These are phyloP conservation scores for Alternaria sp. DNA, from an alignment of 2,329 filamentous ascomycete genomes.

Conservation along the genomic window DNA sequence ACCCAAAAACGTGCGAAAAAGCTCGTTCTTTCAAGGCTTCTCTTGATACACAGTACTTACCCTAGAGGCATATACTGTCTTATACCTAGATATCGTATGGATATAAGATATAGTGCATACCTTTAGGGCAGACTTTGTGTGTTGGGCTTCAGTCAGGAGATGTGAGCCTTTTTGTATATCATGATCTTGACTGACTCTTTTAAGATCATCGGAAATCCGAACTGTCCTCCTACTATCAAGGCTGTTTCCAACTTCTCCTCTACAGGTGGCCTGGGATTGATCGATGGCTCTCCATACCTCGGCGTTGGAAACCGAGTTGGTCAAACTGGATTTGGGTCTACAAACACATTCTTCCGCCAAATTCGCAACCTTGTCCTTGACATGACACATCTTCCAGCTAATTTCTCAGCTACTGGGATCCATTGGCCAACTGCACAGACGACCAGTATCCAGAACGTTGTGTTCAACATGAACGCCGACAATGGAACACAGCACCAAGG, in stretches of 20 bases:
- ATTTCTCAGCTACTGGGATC: constrained; percentile 56
- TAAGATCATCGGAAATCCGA: constrained; percentile 66
- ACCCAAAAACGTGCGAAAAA: background rate
- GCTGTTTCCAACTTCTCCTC: constrained; percentile 60
- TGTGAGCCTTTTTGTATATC: background rate
- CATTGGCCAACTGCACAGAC: constrained; percentile 59
- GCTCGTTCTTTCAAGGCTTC: background rate
- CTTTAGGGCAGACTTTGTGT: background rate
- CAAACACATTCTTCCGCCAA: constrained; percentile 71
- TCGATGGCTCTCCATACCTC: constrained; percentile 65
- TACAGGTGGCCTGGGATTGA: constrained; percentile 60
- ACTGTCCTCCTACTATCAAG: constrained; percentile 63
- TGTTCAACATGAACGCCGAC: constrained; percentile 55
- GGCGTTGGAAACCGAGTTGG: constrained; percentile 41
- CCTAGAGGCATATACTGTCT: background rate
- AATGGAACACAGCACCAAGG: constrained; percentile 59
- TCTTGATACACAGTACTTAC: background rate
- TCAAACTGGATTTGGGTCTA: constrained; percentile 56
- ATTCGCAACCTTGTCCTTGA: constrained; percentile 73
- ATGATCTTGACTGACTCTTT: constrained; percentile 10
- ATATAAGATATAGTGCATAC: background rate
- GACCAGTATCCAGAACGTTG: constrained; percentile 56
- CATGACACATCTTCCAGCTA: constrained; percentile 59
- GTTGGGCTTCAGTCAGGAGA: background rate
- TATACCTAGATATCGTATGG: background rate